A percentile compares a stretch with the other conserved stretches of the same genome.
These are phyloP conservation scores for Globisporangium canariense DNA, from an alignment of 352 stramenopile genomes.

Conservation along the genomic window DNA sequence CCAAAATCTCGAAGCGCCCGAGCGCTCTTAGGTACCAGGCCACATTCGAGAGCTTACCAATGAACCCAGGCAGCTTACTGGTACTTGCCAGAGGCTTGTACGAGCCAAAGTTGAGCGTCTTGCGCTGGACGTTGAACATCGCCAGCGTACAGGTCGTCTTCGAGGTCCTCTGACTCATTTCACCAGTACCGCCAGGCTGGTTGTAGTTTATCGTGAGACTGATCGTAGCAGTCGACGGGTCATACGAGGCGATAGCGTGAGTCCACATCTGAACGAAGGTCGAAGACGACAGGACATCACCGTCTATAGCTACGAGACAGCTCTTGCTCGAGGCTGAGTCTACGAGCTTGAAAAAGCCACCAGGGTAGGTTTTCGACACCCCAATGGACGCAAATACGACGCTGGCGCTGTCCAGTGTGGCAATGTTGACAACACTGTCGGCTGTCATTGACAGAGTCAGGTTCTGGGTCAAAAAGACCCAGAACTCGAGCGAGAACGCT, in stretches of 20 bases:
- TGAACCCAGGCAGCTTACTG: constrained; percentile 23
- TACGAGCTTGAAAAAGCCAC: constrained; percentile 24
- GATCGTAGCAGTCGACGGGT: constrained; percentile 38
- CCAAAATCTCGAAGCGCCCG: constrained; percentile 32
- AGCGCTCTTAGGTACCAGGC: constrained; percentile 57
- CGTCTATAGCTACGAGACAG: constrained; percentile 16
- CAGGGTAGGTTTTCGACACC: background rate
- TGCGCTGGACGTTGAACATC: constrained; percentile 33
- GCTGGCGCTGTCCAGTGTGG: constrained; percentile 8
- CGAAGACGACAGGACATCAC: background rate
- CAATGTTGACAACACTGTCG: constrained; percentile 10
- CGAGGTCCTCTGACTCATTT: constrained; percentile 12
- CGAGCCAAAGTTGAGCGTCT: constrained; percentile 32
- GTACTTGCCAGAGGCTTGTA: background rate
- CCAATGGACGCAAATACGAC: constrained; percentile 11
- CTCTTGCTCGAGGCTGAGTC: constrained; percentile 18
- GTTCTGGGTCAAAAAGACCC: constrained; percentile 26
- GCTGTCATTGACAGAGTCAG: background rate
- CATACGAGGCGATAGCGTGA: constrained; percentile 57
- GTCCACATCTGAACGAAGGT: constrained; percentile 25
- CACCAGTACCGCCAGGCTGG: background rate
- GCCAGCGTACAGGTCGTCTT: constrained; percentile 34
- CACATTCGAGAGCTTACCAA: constrained; percentile 37
- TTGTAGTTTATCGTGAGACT: constrained; percentile 35
- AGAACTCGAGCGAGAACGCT: constrained; percentile 67